A percentile compares a stretch with the other conserved stretches of the same genome.
These are phyloP conservation scores for Lodderomyces margitis DNA, from an alignment of 1,139 yeast species.

Conservation along the genomic window DNA sequence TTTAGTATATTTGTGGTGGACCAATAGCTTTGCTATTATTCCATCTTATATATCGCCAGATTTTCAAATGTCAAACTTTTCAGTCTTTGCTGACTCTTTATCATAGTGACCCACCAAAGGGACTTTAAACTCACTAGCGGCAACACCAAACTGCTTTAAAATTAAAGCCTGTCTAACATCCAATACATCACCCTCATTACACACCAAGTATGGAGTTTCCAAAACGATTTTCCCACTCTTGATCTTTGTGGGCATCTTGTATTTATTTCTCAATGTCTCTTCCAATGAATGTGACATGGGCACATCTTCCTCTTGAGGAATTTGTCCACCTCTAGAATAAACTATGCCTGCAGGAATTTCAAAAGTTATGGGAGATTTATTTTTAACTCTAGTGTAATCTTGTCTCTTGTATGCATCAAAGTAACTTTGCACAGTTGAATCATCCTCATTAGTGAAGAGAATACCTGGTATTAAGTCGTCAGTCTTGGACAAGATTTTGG, in stretches of 20 bases:
- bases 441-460: slow-evolving; percentile 82
- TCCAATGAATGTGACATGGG: slow-evolving; percentile 96
- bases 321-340: slow-evolving; percentile 93
- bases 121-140: slow-evolving; percentile 87
- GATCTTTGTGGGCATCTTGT: slow-evolving; percentile 88
- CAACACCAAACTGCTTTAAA: slow-evolving; percentile 92
- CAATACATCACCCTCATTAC: slow-evolving; percentile 73
- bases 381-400: slow-evolving; percentile 89
- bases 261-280: slow-evolving; percentile 82
- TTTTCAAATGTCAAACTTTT: slow-evolving; percentile 1
- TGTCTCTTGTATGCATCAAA: slow-evolving; percentile 73
- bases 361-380: slow-evolving; percentile 78
- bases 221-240: slow-evolving; percentile 83
- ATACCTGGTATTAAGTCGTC: slow-evolving; percentile 75
- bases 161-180: slow-evolving; percentile 91
- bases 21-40: neutral
- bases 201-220: slow-evolving; percentile 74
- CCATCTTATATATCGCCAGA: neutral
- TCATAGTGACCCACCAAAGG: slow-evolving; percentile 74
- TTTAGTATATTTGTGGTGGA: neutral
- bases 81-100: slow-evolving; percentile 8
- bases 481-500: slow-evolving; percentile 36
- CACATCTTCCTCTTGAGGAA: slow-evolving; percentile 86
- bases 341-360: slow-evolving; percentile 86
- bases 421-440: slow-evolving; percentile 80